A percentile compares a stretch with the other conserved stretches of the same genome.
Conservation (phyloP, 768 basidiomycete species). For the Phylloporus sp. region DNA sequence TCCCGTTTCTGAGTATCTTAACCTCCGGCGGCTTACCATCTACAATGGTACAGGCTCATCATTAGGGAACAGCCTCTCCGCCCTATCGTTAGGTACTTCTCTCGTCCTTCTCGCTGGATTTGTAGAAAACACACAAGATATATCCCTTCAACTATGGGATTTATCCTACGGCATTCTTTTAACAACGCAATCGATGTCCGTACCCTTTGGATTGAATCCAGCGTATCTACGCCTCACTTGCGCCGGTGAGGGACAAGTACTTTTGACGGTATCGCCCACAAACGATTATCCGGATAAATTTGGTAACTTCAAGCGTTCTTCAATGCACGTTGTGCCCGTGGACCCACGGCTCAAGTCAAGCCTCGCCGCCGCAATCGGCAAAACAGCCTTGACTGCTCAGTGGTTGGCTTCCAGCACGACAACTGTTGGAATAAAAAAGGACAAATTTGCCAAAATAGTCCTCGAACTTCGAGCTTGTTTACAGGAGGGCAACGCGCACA, state of each 20-base stretch:
- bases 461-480: constrained; percentile 39
- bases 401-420: constrained; percentile 40
- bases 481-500: constrained; percentile 41
- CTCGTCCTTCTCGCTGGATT: constrained; percentile 52
- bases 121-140: constrained; percentile 34
- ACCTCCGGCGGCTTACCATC: constrained; percentile 17
- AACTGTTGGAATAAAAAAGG: constrained; percentile 10
- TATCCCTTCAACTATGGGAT: constrained; percentile 64
- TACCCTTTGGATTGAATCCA: constrained; percentile 42
- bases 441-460: constrained; percentile 32
- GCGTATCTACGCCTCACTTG: constrained; percentile 30
- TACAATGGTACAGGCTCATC: constrained; percentile 6
- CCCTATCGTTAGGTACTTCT: constrained; percentile 53
- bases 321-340: constrained; percentile 58
- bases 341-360: constrained; percentile 52
- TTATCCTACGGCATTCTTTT: constrained; percentile 64
- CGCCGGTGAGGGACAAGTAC: constrained; percentile 43
- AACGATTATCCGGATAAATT: constrained; percentile 4
- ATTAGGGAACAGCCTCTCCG: constrained; percentile 26
- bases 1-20: constrained; percentile 20
- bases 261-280: constrained; percentile 48
- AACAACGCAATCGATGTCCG: constrained; percentile 46
- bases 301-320: constrained; percentile 37
- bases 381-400: constrained; percentile 36
- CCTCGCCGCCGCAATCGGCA: constrained; percentile 61